Evolutionary conservation across 768 basidiomycete genomes (phyloP).

Genomic region (Leccinum imitatum): DNA sequence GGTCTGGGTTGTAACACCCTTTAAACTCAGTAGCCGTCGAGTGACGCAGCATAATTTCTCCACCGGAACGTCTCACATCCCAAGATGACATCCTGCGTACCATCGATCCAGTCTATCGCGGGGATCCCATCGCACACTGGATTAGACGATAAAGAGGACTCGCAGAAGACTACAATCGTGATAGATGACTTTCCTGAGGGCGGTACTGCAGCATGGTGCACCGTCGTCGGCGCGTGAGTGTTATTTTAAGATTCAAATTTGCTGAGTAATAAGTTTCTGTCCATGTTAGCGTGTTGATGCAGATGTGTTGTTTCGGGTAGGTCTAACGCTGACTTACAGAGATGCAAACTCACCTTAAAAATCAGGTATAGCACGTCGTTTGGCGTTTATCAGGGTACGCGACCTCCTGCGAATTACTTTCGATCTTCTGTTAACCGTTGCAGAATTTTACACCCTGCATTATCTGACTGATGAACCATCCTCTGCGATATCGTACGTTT

Average conservation of each 20-base stretch:
- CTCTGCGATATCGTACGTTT: constrained; percentile 36
- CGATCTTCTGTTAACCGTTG: constrained; percentile 4
- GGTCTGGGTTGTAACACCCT: background rate
- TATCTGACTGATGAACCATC: constrained; percentile 25
- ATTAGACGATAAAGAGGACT: constrained; percentile 4
- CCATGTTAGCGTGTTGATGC: constrained; percentile 28
- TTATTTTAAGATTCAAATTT: background rate
- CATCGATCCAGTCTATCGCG: background rate
- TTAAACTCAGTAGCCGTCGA: background rate
- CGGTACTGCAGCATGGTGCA: constrained; percentile 27
- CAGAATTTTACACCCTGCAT: background rate
- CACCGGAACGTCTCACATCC: background rate
- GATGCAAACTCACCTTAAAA: background rate
- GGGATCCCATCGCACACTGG: background rate
- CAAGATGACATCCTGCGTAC: constrained; percentile 9
- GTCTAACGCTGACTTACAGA: background rate
- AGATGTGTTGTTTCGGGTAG: constrained; percentile 36
- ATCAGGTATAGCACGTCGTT: constrained; percentile 35
- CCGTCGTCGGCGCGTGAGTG: constrained; percentile 25
- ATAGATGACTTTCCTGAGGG: constrained; percentile 29
- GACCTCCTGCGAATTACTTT: background rate
- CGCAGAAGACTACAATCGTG: background rate
- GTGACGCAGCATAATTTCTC: background rate
- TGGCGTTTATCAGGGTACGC: constrained; percentile 43
- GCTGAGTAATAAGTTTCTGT: background rate